Base-by-base conservation (phyloP, 768 basidiomycete genomes). In the Boletus subparvulus region DNA sequence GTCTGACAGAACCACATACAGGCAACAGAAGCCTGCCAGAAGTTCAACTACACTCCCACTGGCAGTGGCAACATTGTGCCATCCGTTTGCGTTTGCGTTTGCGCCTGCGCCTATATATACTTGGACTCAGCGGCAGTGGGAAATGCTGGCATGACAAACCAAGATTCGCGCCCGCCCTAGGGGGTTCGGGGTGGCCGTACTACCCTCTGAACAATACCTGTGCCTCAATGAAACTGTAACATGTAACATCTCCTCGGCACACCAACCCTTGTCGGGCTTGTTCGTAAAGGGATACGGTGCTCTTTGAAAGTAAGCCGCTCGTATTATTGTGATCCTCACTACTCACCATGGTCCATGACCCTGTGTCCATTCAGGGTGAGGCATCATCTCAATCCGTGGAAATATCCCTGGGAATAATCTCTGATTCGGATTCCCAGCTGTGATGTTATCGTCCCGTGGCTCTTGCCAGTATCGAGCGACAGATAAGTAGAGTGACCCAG, bases 401-500 rank as follows among this genome's bases (percentile, higher is more conserved):
- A 35, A 51, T 51, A 7, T 12, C 21, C 41, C 19, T 35, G 21
- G 12, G 41, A 51, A 51, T 4, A 14, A 21, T 35, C 16, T 33
- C 19, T 33, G 16, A 8, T 48, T 37, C 3, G 19, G 41, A 42
- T 42, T 42, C n/a, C 37, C 35, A 35, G 35, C 6, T 42, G 5
- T 13, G 10, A 42, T 41, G n/a, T 13, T 41, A 21, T 41, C 9
- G 9, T 12, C 19, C 11, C 30, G 32, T 30, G 19, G 16, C 32
- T 19, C 55, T 19, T 36, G 32, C 47, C 41, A 35, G 26, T 39
- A 17, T 40, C 55, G 50, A 47, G 46, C 13, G 39, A 13, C 14
- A 9, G 33, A 42, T 59, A 59, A 58, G 16, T 58, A 52, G 50
- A 26, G 16, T 6, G 41, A 43, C 24, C 39, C 45, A 28, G 30